Percentiles rank a stretch among this genome's conserved stretches.
Evolutionary conservation across 345 rosid species (phyloP).

Genomic region (Heritiera fomes): DNA sequence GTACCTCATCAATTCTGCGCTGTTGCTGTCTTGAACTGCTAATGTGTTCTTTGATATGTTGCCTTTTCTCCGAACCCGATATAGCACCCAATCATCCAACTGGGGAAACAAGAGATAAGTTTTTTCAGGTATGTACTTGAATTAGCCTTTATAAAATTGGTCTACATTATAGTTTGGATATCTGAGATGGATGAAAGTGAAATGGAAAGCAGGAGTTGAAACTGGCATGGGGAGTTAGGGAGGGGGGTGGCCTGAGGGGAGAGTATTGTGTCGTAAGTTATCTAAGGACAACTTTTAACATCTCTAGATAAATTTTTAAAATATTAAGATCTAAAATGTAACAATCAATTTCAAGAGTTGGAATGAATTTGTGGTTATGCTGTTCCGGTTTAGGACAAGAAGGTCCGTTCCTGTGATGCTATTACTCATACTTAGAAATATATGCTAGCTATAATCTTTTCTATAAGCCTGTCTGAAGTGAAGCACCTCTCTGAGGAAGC

Average conservation of each 20-base stretch:
- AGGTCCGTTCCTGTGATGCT: not conserved
- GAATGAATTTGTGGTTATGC: not conserved
- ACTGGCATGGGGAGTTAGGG: not conserved
- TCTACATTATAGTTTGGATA: not conserved
- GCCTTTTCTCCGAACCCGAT: conserved; percentile 43
- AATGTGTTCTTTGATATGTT: conserved; percentile 18
- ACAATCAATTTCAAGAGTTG: not conserved
- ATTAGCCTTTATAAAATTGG: not conserved
- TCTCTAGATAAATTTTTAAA: not conserved
- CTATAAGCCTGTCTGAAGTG: not conserved
- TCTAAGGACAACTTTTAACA: not conserved
- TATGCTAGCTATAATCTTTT: not conserved
- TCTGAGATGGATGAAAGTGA: not conserved
- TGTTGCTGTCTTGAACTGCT: conserved; percentile 21
- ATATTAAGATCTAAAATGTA: not conserved
- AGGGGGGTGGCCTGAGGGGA: not conserved
- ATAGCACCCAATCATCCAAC: conserved; percentile 60
- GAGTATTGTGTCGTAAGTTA: not conserved
- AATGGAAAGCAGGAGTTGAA: not conserved
- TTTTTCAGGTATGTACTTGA: not conserved
- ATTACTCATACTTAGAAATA: not conserved
- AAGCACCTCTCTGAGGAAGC: not conserved
- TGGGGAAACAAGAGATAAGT: conserved; percentile 23
- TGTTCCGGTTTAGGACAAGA: not conserved
- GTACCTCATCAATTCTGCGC: conserved; percentile 17